Base-by-base conservation (phyloP, 2,329 filamentous ascomycete species). In the Ophiocordyceps camponoti-saundersi region DNA sequence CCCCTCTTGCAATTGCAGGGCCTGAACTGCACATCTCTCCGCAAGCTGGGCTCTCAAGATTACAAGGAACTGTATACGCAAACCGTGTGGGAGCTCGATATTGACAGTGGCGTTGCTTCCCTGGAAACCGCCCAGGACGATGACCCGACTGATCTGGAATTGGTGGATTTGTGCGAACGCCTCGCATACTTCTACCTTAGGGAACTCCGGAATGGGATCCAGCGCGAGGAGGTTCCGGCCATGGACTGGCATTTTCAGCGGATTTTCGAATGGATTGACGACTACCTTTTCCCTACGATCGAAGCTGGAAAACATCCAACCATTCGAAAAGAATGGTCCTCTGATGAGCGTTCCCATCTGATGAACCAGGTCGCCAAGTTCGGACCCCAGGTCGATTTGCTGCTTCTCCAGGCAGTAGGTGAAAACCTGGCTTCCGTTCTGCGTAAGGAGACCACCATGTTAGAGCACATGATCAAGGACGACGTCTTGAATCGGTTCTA, bases 401-500 rank as follows among this genome's bases (percentile, higher is more conserved):
- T 21, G 11, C 34, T 21, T 40, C 34, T 45, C 2, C 20, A 21
- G 21, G 32, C 44, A 11, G 44, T 45, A 15, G 44, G 44, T 15
- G 44, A 45, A 8, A 45, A 45, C 34, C 34, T 45, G 8, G 32
- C 44, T 18, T 15, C 44, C 3, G 44, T 45, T 12, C 34, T 45
- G 21, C 44, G 44, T 22, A 26, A 18, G n/a, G 20, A 45, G 18
- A 45, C 47, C 16, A 41, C 13, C 15, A 42, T 22, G 44, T 32
- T 66, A 12, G 64, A 66, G 47, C 53, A 59, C 44, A 50, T 68
- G 42, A 53, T 53, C 32, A 49, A 57, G 20, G 54, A 64, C 21
- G 53, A 57, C 12, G 48, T 64, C 20, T 51, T 68, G 4, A 51
- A 58, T 16, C 47, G 54, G 10, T 59, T 61, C 39, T 67, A 68